phyloP scores from a whole-genome alignment of 306 rosid species.

The Trifolium subterraneum region DNA sequence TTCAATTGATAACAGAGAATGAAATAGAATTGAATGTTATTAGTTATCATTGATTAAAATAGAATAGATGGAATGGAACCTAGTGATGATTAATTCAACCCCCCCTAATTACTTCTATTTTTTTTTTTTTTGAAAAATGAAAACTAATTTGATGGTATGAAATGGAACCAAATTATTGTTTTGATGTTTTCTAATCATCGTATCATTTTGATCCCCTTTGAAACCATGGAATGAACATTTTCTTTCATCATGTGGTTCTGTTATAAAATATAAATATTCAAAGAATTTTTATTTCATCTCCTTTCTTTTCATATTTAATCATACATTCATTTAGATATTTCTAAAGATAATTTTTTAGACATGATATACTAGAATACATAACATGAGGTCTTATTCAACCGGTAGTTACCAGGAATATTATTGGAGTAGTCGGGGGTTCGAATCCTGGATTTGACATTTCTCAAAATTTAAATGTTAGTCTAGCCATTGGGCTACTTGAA shows the following conservation, averaged over 20 bases:
- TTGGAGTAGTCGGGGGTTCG: too few relatives aligned
- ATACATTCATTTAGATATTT: too few relatives aligned
- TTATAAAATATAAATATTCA: slow-evolving; percentile 9
- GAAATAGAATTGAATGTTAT: slow-evolving; percentile 21
- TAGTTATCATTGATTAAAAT: slow-evolving; percentile 11
- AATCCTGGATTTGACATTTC: too few relatives aligned
- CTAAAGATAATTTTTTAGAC: too few relatives aligned
- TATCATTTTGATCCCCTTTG: neutral
- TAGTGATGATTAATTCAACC: neutral
- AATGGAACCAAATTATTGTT: neutral
- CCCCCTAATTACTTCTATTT: neutral
- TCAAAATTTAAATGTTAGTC: too few relatives aligned
- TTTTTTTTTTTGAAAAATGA: neutral
- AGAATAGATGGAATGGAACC: slow-evolving; percentile 4
- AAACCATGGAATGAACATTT: neutral
- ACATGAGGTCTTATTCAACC: too few relatives aligned
- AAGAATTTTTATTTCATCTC: neutral
- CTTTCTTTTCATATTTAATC: too few relatives aligned
- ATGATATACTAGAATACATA: too few relatives aligned
- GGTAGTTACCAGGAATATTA: too few relatives aligned
- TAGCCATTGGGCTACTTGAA: too few relatives aligned
- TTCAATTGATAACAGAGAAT: slow-evolving; percentile 17
- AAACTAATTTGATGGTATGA: neutral
- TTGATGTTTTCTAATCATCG: neutral
- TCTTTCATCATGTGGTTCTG: neutral